A percentile compares a stretch with the other conserved stretches of the same genome.
phyloP scores from a whole-genome alignment of 179 eudicot genomes.

The Pouteria campechiana region DNA sequence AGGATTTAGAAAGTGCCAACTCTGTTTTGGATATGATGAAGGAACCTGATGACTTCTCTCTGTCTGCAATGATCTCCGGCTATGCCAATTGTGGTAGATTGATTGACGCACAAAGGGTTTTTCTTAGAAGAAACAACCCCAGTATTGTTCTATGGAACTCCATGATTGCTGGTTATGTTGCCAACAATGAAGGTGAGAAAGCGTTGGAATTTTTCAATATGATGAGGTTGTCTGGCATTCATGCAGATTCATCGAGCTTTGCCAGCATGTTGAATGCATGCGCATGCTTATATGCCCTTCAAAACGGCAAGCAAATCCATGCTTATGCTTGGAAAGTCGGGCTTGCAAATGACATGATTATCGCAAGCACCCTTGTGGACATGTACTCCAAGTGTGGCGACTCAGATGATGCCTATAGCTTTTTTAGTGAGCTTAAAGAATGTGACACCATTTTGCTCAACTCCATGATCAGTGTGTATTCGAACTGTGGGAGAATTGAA shows the following conservation, averaged over 20 bases:
- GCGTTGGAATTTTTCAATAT: constrained; percentile 33
- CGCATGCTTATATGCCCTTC: constrained; percentile 24
- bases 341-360: constrained; percentile 30
- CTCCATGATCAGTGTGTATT: constrained; percentile 75
- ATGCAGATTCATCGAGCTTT: constrained; percentile 49
- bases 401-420: constrained; percentile 41
- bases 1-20: constrained; percentile 48
- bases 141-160: constrained; percentile 73
- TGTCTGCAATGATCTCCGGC: constrained; percentile 77
- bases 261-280: constrained; percentile 52
- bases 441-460: constrained; percentile 69
- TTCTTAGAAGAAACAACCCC: constrained; percentile 21
- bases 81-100: constrained; percentile 63
- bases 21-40: constrained; percentile 25
- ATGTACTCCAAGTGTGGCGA: constrained; percentile 66
- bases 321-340: constrained; percentile 49
- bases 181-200: constrained; percentile 27
- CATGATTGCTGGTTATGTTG: constrained; percentile 66
- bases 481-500: constrained; percentile 56
- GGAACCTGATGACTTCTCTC: constrained; percentile 55
- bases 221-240: constrained; percentile 38
- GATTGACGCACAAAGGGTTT: constrained; percentile 58
- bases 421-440: constrained; percentile 49
- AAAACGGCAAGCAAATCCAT: constrained; percentile 56
- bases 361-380: constrained; percentile 57